A percentile compares a stretch with the other conserved stretches of the same genome.
Conservation (phyloP, 2,329 filamentous ascomycete species). For the Alternaria atra region DNA sequence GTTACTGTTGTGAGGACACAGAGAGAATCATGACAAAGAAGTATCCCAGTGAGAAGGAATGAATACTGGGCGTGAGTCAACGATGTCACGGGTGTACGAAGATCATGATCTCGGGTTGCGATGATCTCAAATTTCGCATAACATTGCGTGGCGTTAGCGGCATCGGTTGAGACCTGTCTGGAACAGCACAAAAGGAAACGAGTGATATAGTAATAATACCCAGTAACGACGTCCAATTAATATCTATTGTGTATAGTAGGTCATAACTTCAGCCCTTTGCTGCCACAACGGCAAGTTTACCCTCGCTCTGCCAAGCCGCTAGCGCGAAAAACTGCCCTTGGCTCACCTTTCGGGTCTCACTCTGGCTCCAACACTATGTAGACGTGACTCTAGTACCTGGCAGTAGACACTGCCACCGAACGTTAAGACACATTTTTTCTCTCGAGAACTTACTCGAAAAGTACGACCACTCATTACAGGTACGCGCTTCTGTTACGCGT, state of each 20-base stretch:
- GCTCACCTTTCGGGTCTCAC: constrained; percentile 7
- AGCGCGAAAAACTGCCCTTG: constrained; percentile 35
- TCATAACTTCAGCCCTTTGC: not conserved
- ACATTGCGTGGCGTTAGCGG: constrained; percentile 31
- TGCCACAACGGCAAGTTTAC: constrained; percentile 16
- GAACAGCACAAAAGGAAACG: constrained; percentile 16
- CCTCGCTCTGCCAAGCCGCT: constrained; percentile 25
- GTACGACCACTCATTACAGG: not conserved
- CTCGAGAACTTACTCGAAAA: not conserved
- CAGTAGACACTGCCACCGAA: not conserved
- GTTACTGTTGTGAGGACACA: constrained; percentile 9
- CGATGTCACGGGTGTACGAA: constrained; percentile 3
- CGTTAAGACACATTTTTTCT: not conserved
- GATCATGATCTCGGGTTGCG: constrained; percentile 2
- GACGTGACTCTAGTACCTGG: not conserved
- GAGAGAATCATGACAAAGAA: constrained; percentile 3
- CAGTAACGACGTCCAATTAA: not conserved
- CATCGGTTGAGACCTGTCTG: constrained; percentile 11
- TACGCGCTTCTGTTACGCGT: not conserved
- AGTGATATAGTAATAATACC: constrained; percentile 28
- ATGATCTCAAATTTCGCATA: constrained; percentile 19
- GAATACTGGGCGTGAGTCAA: not conserved
- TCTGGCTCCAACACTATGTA: constrained; percentile 9
- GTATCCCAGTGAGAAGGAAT: not conserved
- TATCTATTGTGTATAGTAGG: not conserved